These are phyloP conservation scores for Xylaria curta DNA, from an alignment of 495 filamentous ascomycete species.

Conservation along the genomic window DNA sequence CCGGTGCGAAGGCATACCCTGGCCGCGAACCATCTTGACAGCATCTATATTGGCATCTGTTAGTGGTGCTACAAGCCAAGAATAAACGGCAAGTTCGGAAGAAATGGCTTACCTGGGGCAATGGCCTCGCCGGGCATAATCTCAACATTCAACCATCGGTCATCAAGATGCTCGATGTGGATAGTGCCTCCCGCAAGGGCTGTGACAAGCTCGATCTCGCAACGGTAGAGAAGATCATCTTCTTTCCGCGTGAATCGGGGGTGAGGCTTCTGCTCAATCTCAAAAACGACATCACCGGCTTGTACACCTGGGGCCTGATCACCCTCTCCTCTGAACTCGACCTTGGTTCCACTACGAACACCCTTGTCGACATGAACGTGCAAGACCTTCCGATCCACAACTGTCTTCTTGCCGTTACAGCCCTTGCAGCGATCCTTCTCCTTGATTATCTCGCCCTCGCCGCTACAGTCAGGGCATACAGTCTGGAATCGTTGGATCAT, in stretches of 20 bases:
- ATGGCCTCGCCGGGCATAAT: constrained; percentile 95
- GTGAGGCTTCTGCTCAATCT: constrained; percentile 98
- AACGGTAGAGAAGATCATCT: constrained; percentile 94
- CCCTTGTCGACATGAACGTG: constrained; percentile 97
- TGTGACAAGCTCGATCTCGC: constrained; percentile 94
- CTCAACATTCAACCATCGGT: constrained; percentile 91
- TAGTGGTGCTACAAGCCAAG: constrained; percentile 21
- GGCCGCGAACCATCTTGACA: constrained; percentile 93
- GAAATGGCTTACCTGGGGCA: constrained; percentile 74
- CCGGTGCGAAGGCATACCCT: constrained; percentile 97
- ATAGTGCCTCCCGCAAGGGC: constrained; percentile 89
- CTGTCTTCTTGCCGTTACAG: constrained; percentile 95
- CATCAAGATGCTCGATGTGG: constrained; percentile 95
- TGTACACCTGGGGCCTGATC: constrained; percentile 94
- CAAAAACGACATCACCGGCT: constrained; percentile 94
- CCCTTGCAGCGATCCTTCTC: constrained; percentile 96
- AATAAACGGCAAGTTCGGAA: background rate
- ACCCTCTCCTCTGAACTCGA: constrained; percentile 95
- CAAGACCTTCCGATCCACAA: constrained; percentile 95
- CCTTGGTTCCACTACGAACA: constrained; percentile 90
- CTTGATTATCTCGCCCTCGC: constrained; percentile 93
- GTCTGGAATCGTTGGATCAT: constrained; percentile 99
- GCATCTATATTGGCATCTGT: constrained; percentile 60
- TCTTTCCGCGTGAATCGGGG: constrained; percentile 92
- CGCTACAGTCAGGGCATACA: constrained; percentile 96